Base-by-base conservation (phyloP, 2,329 filamentous ascomycete species). In the Mycosphaerelloides madeirae region DNA sequence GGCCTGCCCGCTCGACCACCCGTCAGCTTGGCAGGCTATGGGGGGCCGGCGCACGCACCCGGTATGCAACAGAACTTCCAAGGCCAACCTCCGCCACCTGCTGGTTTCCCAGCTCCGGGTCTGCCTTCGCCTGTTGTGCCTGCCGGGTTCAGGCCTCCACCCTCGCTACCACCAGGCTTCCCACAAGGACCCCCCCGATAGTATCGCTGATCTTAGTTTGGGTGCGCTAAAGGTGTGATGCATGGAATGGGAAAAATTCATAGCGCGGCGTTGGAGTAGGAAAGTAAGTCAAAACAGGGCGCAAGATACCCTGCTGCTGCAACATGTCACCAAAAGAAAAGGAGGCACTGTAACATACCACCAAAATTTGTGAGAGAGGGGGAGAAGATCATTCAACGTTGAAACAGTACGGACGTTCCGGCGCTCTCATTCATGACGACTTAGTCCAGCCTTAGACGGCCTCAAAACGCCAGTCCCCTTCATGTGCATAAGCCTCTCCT, bases 1-100 rank as follows among this genome's bases (percentile, higher is more conserved):
- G 79, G 80, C 12, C 63, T 83, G 19, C 84, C 84, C 31, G 81
- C 83, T 45, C 72, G 84, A 31, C 84, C 84, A n/a, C 84, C 84
- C 3, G 81, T 81, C 14, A 80, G 75, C 13, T 79, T 83, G 57
- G 80, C 71, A 38, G 81, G 81, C 1, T 85, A 84, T 60, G 83
- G 83, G 32, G 84, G 83, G 8, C 82, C 78, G 12, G 74, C 77
- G 41, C 76, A 75, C 56, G 65, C 71, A 37, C 73, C 73, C 3
- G 56, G 56, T 14, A 52, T 58, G 52, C 52, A 55, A 11, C 46
- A 42, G 34, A 43, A 37, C 20, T 56, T 47, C 67, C 70, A 32
- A 67, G 71, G 44, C 65, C 46, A 44, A 2, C 48, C 46, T 16
- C 41, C 55, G 49, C 60, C 48, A 42, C 58, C 42, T 44, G 57